Evolutionary conservation across 179 eudicot species (phyloP).

Genomic region (Gypsophila paniculata): DNA sequence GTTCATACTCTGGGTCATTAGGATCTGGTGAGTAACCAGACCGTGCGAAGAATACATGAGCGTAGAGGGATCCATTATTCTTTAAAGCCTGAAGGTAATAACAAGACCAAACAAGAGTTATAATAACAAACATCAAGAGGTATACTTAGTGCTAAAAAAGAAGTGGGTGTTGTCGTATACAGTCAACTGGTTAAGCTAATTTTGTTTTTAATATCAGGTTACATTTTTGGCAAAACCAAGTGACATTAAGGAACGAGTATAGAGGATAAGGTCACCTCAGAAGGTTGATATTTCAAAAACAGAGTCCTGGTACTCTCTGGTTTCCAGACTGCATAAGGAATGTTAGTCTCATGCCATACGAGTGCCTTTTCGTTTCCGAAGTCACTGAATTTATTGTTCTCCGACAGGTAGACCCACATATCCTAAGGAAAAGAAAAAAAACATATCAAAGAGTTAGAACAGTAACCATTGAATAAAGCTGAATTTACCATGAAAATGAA

Average conservation of each 20-base stretch:
- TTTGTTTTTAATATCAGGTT: neutral
- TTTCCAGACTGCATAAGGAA: slow-evolving; percentile 92
- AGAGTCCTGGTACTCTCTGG: slow-evolving; percentile 74
- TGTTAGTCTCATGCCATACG: slow-evolving; percentile 93
- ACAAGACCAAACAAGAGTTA: slow-evolving; percentile 7
- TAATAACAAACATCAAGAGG: slow-evolving; percentile 7
- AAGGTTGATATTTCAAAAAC: slow-evolving; percentile 69
- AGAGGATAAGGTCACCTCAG: slow-evolving; percentile 53
- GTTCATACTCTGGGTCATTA: slow-evolving; percentile 83
- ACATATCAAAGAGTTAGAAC: slow-evolving; percentile 6
- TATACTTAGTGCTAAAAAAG: neutral
- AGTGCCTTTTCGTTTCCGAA: slow-evolving; percentile 83
- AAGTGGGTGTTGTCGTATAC: neutral
- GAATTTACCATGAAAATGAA: neutral
- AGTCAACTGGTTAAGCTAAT: neutral
- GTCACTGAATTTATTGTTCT: slow-evolving; percentile 68
- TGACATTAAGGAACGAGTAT: neutral
- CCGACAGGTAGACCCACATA: slow-evolving; percentile 95
- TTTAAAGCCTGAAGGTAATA: slow-evolving; percentile 58
- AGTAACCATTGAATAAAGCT: neutral
- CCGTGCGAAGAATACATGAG: slow-evolving; percentile 86
- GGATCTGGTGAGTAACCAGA: slow-evolving; percentile 93
- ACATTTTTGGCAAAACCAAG: slow-evolving; percentile 1
- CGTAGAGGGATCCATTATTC: slow-evolving; percentile 84
- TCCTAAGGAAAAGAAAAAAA: slow-evolving; percentile 46